Base-by-base conservation (phyloP, 139 green algal genomes). In the Desmodesmus armatus region DNA sequence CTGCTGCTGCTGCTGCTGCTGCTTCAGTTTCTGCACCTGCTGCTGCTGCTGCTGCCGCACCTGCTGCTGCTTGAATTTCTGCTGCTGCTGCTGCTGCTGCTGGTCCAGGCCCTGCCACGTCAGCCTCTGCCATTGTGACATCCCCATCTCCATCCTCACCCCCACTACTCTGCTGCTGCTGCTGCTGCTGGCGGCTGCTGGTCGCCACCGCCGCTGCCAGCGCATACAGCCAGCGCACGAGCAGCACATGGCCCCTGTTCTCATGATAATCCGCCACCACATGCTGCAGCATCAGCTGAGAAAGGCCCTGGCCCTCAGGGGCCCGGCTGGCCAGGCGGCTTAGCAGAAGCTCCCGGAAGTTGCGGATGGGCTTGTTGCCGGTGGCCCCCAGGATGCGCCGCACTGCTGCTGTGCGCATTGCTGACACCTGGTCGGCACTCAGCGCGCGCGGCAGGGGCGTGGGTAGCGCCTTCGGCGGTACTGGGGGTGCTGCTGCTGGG, bases 341-440 rank as follows among this genome's bases (percentile, higher is more conserved):
- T 23, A 93, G 85, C 40, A 95, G 76, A 33, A 79, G 37, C 70
- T 78, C 82, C 6, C 87, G 74, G 29, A 84, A 78, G 49, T 88
- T 70, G 3, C 71, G 66, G 23, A 85, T 83, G 7, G 69, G 62
- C 17, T 55, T 84, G 55, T 78, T 49, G 3, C 70, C 76, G 0
- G 87, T 70, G 33, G 78, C 85, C 4, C 69, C 49, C 39, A 95
- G 76, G 44, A 96, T 90, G 67, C 93, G 89, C 73, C 76, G 72
- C 40, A 96, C 65, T 13, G 92, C 93, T 25, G 23, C 74, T 47
- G 72, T 87, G n/a, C 85, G 87, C 83, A 95, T 87, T 25, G 60
- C 43, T 2, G 33, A 49, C 39, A 88, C 65, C 80, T 90, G 70
- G 33, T 78, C 21, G 5, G 66, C 15, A 19, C 51, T 80, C 0